These are phyloP conservation scores for Eurotiales sp. DNA, from an alignment of 2,329 filamentous ascomycete species.

Conservation along the genomic window DNA sequence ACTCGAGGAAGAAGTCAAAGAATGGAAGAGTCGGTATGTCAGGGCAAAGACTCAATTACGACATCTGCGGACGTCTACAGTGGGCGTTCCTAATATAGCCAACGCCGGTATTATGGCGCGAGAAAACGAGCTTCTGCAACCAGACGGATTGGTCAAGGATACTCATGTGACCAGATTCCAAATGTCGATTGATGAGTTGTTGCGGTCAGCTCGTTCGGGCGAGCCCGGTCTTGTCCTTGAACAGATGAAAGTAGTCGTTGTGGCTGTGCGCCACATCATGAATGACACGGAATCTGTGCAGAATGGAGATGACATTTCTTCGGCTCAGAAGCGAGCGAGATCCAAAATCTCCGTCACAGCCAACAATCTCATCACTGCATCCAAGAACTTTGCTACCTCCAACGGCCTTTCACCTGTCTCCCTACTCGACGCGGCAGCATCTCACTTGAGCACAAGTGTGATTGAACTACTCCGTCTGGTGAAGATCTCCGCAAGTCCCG, in stretches of 20 bases:
- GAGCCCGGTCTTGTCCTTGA: constrained; percentile 73
- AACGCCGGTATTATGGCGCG: constrained; percentile 53
- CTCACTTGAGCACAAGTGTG: constrained; percentile 79
- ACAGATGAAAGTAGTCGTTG: constrained; percentile 80
- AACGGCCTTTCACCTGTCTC: constrained; percentile 89
- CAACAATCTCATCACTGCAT: constrained; percentile 91
- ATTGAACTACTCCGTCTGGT: constrained; percentile 80
- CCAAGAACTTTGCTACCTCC: constrained; percentile 82
- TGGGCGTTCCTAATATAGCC: constrained; percentile 58
- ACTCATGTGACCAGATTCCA: constrained; percentile 94
- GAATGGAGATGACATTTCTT: constrained; percentile 52
- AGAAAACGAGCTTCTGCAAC: constrained; percentile 67
- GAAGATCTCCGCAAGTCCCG: constrained; percentile 75
- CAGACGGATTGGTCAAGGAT: constrained; percentile 79
- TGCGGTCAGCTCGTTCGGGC: constrained; percentile 71
- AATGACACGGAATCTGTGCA: constrained; percentile 67
- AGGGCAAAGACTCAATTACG: constrained; percentile 83
- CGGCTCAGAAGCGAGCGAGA: constrained; percentile 68
- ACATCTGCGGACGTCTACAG: constrained; percentile 73
- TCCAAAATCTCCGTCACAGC: constrained; percentile 84
- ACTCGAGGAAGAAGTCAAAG: constrained; percentile 77
- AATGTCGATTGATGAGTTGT: constrained; percentile 84
- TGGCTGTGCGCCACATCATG: constrained; percentile 77
- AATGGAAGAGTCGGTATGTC: constrained; percentile 88
- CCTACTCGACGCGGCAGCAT: constrained; percentile 85